Percentiles rank a stretch among this genome's conserved stretches.
Evolutionary conservation across 176 grass and related monocot genomes (phyloP).

Genomic region (Oryza meyeriana): DNA sequence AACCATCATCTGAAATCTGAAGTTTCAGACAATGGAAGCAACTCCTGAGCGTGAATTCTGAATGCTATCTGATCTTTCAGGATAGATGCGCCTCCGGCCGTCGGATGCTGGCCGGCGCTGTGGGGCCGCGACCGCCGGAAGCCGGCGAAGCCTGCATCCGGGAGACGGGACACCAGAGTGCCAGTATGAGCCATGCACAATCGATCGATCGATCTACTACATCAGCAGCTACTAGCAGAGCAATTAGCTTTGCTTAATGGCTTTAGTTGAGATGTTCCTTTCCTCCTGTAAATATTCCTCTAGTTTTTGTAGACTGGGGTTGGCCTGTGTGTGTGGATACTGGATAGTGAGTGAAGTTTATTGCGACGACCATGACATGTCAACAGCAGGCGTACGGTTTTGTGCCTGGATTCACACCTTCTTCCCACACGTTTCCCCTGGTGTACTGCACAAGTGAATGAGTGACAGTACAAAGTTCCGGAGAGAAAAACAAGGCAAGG

Average conservation of each 20-base stretch:
- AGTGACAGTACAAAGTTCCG: background rate
- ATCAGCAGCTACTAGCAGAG: background rate
- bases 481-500: background rate
- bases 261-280: background rate
- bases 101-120: constrained; percentile 47
- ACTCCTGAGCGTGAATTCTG: background rate
- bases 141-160: background rate
- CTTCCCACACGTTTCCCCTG: background rate
- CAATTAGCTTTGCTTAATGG: background rate
- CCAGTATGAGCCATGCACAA: background rate
- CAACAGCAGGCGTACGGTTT: background rate
- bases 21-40: background rate
- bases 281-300: constrained; percentile 10
- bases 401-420: background rate
- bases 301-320: background rate
- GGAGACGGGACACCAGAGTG: background rate
- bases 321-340: background rate
- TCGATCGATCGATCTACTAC: too few species aligned
- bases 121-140: constrained; percentile 24
- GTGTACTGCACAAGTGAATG: background rate
- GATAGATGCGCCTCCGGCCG: background rate
- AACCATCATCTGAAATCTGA: background rate
- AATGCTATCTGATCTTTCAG: background rate
- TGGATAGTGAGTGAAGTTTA: background rate
- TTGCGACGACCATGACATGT: background rate